phyloP scores from a whole-genome alignment of 345 rosid species.

The Eucalyptus melliodora region DNA sequence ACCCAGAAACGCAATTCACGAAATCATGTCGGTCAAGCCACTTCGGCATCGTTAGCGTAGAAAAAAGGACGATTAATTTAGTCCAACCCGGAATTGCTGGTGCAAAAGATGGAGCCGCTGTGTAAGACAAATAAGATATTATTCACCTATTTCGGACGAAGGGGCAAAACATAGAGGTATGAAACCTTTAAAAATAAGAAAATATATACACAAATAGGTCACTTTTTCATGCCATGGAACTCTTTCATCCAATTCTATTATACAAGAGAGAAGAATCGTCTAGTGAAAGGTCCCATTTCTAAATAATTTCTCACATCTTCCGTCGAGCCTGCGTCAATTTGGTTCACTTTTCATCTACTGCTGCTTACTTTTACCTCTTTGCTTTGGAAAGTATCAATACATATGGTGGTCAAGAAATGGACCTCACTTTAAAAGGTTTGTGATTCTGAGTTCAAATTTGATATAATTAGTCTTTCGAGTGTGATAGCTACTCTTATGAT shows the following conservation, averaged over 20 bases:
- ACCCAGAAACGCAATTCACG: not conserved
- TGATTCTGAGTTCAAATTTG: not conserved
- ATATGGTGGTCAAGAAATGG: not conserved
- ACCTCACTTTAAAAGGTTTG: not conserved
- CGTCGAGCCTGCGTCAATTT: not conserved
- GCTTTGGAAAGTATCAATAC: not conserved
- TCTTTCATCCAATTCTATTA: not conserved
- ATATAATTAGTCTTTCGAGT: not conserved
- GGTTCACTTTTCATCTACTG: not conserved
- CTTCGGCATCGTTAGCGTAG: not conserved
- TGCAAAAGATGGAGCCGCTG: not conserved
- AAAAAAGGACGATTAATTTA: not conserved
- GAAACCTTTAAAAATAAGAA: not conserved
- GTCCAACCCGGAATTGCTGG: not conserved
- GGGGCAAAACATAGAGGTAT: not conserved
- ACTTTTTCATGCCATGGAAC: not conserved
- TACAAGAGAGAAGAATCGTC: not conserved
- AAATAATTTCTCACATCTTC: not conserved
- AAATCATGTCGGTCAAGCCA: not conserved
- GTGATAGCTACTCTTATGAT: not conserved
- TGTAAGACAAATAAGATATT: not conserved
- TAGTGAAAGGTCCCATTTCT: not conserved
- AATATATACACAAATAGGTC: not conserved
- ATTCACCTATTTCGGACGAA: not conserved
- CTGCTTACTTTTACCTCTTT: not conserved